These are phyloP conservation scores for Talaromyces borbonicus DNA, from an alignment of 495 filamentous ascomycete species.

Conservation along the genomic window DNA sequence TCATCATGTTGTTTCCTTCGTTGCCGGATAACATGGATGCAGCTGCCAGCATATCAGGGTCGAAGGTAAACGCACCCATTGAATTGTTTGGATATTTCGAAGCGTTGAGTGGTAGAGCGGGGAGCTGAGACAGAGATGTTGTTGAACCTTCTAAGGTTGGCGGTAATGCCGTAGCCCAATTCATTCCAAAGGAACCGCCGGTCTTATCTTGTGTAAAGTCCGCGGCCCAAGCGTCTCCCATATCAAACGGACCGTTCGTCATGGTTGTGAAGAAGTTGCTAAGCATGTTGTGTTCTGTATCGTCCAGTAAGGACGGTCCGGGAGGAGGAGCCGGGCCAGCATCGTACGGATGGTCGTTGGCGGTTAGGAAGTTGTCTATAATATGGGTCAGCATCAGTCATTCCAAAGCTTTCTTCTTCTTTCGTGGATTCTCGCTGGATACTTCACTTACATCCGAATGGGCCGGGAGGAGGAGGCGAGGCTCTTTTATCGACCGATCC, in stretches of 20 bases:
- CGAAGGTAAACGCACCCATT: constrained; percentile 10
- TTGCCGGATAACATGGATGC: constrained; percentile 38
- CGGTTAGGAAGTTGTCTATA: constrained; percentile 23
- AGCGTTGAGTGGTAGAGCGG: constrained; percentile 19
- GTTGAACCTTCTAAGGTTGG: constrained; percentile 51
- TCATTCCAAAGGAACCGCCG: constrained; percentile 32
- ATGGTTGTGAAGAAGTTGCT: constrained; percentile 53
- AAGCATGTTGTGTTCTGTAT: constrained; percentile 52
- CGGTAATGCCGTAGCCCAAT: constrained; percentile 47
- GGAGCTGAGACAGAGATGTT: constrained; percentile 48
- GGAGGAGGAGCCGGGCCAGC: constrained; percentile 47
- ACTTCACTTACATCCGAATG: constrained; percentile 56
- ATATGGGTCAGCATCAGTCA: neutral
- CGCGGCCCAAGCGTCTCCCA: constrained; percentile 37
- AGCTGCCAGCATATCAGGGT: constrained; percentile 40
- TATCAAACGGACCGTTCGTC: constrained; percentile 41
- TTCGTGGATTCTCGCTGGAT: neutral
- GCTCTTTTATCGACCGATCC: constrained; percentile 17
- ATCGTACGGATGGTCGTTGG: constrained; percentile 43
- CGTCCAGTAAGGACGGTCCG: constrained; percentile 49
- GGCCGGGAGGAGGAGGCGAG: constrained; percentile 27
- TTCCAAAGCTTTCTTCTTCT: neutral
- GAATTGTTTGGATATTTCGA: constrained; percentile 11
- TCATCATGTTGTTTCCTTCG: constrained; percentile 21
- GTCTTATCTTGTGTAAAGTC: constrained; percentile 31